Evolutionary conservation across 768 basidiomycete genomes (phyloP).

Genomic region (Rhodosporidiobolus odoratus): DNA sequence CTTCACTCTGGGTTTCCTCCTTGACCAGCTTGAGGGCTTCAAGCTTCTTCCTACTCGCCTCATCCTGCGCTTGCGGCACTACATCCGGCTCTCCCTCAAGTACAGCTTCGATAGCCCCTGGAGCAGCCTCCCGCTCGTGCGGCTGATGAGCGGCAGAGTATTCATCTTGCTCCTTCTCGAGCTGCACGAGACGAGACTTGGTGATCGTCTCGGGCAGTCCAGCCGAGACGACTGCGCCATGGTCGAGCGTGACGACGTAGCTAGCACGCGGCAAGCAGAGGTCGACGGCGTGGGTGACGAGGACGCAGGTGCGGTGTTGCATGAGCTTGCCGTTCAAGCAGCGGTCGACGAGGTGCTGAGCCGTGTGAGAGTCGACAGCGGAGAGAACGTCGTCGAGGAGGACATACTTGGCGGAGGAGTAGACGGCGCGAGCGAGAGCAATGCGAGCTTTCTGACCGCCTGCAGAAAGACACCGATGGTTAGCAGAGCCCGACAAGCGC

Average conservation of each 20-base stretch:
- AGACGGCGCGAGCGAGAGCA: slow-evolving; percentile 76
- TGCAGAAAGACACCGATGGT: not conserved
- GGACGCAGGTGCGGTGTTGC: slow-evolving; percentile 69
- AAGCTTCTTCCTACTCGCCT: slow-evolving; percentile 8
- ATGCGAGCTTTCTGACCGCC: slow-evolving; percentile 46
- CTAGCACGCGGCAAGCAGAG: slow-evolving; percentile 72
- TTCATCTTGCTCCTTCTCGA: slow-evolving; percentile 22
- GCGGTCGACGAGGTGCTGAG: slow-evolving; percentile 70
- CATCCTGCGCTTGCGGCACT: not conserved
- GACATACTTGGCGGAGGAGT: slow-evolving; percentile 63
- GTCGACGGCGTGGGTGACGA: slow-evolving; percentile 92
- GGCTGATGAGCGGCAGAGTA: not conserved
- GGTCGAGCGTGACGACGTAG: slow-evolving; percentile 54
- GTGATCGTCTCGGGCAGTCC: slow-evolving; percentile 13
- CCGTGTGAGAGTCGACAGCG: slow-evolving; percentile 61
- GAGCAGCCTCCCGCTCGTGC: not conserved
- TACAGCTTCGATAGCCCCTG: slow-evolving; percentile 24
- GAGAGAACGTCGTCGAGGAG: slow-evolving; percentile 38
- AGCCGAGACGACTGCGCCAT: slow-evolving; percentile 19
- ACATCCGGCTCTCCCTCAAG: slow-evolving; percentile 12
- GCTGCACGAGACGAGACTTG: not conserved
- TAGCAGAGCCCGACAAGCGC: not conserved
- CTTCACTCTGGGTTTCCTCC: slow-evolving; percentile 32
- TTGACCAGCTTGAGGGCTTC: slow-evolving; percentile 35
- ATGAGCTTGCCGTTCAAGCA: slow-evolving; percentile 76